A percentile compares a stretch with the other conserved stretches of the same genome.
Conservation (phyloP, 257 asterid genomes). For the Avicennia marina region DNA sequence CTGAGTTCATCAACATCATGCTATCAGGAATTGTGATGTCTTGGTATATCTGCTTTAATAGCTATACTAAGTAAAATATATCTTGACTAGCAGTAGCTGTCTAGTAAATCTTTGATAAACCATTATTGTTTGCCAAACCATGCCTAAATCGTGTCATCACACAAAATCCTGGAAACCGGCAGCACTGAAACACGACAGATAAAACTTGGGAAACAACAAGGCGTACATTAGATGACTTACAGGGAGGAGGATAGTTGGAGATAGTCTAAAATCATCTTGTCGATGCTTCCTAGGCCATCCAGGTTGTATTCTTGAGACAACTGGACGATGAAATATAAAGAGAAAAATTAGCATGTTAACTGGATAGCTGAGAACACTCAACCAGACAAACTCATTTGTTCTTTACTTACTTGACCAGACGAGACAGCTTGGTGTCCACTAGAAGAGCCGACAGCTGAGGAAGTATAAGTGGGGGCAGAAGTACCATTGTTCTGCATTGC, state of each 20-base stretch:
- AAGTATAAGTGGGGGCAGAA: constrained; percentile 26
- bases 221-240: constrained; percentile 40
- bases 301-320: constrained; percentile 49
- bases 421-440: constrained; percentile 30
- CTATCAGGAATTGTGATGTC: too few species aligned
- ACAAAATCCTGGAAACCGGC: too few species aligned
- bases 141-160: too few species aligned
- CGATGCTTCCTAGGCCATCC: constrained; percentile 67
- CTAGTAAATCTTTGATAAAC: too few species aligned
- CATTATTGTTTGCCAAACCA: too few species aligned
- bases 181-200: too few species aligned
- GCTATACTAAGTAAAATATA: too few species aligned
- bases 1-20: too few species aligned
- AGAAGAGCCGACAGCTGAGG: constrained; percentile 23
- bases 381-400: neutral
- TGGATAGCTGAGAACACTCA: neutral
- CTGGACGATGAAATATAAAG: constrained; percentile 25
- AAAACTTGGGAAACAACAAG: neutral
- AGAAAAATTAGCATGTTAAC: constrained; percentile 4
- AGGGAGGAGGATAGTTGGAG: constrained; percentile 55
- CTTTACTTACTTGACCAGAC: constrained; percentile 49
- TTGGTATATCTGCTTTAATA: too few species aligned
- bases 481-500: constrained; percentile 35
- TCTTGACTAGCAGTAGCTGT: too few species aligned
- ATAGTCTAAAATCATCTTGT: constrained; percentile 60